Percentiles rank a stretch among this genome's conserved stretches.
These are phyloP conservation scores for Astrocystis sublimbata DNA, from an alignment of 495 filamentous ascomycete species.

Conservation along the genomic window DNA sequence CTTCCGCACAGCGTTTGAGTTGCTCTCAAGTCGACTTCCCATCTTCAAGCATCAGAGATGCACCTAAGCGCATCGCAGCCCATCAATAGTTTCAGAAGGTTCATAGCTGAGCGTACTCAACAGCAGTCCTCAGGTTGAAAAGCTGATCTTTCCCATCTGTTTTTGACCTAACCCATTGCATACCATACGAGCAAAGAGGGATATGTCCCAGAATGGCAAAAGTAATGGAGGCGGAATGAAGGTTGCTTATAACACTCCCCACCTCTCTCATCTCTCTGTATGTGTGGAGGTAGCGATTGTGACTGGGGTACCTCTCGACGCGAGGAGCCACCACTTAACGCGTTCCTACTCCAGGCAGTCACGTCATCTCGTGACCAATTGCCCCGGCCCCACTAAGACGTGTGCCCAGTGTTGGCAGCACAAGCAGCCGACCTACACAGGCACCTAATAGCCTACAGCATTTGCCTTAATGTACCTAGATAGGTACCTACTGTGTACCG, in stretches of 20 bases:
- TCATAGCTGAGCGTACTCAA: constrained; percentile 2
- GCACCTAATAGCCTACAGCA: too few relatives aligned
- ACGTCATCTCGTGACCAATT: constrained; percentile 35
- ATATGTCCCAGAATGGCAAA: background rate
- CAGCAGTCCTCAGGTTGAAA: background rate
- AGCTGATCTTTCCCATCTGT: background rate
- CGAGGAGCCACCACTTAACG: too few relatives aligned
- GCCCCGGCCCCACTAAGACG: background rate
- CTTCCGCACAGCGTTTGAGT: constrained; percentile 77
- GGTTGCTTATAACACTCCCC: background rate
- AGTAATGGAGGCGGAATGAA: background rate
- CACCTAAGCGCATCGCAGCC: constrained; percentile 11
- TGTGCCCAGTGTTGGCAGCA: too few relatives aligned
- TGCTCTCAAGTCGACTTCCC: constrained; percentile 76
- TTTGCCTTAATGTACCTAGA: background rate
- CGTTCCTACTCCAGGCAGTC: constrained; percentile 10
- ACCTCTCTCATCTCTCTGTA: background rate
- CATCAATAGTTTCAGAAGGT: constrained; percentile 21
- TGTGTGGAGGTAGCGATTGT: background rate
- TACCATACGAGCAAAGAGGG: background rate
- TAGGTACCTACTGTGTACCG: background rate
- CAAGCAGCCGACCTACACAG: too few relatives aligned
- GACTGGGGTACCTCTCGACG: background rate
- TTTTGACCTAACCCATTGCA: background rate
- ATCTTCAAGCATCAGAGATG: constrained; percentile 49